Evolutionary conservation across 2,329 filamentous ascomycete species (phyloP).

Genomic region (Aspergillus terreus): DNA sequence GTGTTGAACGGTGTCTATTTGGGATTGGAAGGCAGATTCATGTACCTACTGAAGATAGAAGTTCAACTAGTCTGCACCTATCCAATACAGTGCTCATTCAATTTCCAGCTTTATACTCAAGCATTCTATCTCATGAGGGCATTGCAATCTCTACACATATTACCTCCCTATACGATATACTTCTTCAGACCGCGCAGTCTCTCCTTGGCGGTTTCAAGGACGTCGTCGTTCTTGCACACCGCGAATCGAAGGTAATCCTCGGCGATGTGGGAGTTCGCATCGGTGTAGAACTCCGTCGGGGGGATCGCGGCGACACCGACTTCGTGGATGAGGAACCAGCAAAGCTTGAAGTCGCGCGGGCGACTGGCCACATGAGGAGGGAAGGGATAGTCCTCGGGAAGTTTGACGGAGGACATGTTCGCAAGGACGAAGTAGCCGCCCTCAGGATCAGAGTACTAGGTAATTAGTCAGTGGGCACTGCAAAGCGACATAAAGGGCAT

Average conservation of each 20-base stretch:
- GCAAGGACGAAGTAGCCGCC: slow-evolving; percentile 97
- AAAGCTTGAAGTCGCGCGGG: slow-evolving; percentile 88
- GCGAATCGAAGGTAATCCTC: slow-evolving; percentile 94
- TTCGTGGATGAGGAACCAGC: slow-evolving; percentile 96
- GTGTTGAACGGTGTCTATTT: neutral
- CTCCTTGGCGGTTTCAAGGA: slow-evolving; percentile 76
- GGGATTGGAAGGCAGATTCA: neutral
- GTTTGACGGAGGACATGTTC: slow-evolving; percentile 81
- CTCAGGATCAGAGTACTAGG: slow-evolving; percentile 79
- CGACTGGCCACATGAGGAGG: slow-evolving; percentile 81
- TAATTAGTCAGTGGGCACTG: slow-evolving; percentile 2
- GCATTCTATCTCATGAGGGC: too few relatives aligned
- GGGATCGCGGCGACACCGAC: slow-evolving; percentile 93
- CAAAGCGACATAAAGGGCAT: neutral
- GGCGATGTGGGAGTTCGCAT: slow-evolving; percentile 74
- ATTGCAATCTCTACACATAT: too few relatives aligned
- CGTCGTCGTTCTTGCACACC: slow-evolving; percentile 89
- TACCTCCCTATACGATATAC: slow-evolving; percentile 51
- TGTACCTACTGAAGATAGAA: too few relatives aligned
- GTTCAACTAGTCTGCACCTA: too few relatives aligned
- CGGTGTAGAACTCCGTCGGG: slow-evolving; percentile 94
- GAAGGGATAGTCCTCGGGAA: slow-evolving; percentile 83
- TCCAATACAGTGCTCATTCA: too few relatives aligned
- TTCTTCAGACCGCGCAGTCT: slow-evolving; percentile 68
- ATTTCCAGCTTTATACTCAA: too few relatives aligned